These are phyloP conservation scores for Aspergillus kassunensis DNA, from an alignment of 495 filamentous ascomycete genomes.

Conservation along the genomic window DNA sequence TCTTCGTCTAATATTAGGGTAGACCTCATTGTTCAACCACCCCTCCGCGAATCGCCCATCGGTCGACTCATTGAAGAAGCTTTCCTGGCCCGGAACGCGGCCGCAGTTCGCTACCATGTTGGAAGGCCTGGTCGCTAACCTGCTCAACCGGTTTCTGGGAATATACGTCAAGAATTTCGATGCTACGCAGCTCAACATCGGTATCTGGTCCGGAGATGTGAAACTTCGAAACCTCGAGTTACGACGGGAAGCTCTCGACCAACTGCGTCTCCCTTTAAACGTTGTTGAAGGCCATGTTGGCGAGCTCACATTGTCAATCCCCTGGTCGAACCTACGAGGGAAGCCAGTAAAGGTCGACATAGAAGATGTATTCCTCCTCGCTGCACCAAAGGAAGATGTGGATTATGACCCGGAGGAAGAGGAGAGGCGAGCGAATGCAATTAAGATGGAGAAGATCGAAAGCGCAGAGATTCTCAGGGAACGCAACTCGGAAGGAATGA, in stretches of 20 bases:
- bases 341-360: slow-evolving; percentile 93
- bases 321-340: slow-evolving; percentile 92
- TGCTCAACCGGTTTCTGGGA: slow-evolving; percentile 97
- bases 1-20: neutral
- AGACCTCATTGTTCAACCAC: too few relatives aligned
- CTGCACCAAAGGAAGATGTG: slow-evolving; percentile 88
- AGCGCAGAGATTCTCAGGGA: slow-evolving; percentile 93
- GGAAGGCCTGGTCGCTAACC: slow-evolving; percentile 70
- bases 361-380: slow-evolving; percentile 92
- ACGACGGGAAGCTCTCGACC: slow-evolving; percentile 89
- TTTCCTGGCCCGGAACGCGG: slow-evolving; percentile 37
- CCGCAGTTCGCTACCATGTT: slow-evolving; percentile 51
- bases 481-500: slow-evolving; percentile 86
- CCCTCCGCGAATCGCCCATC: too few relatives aligned
- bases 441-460: slow-evolving; percentile 97
- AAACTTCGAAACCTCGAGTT: slow-evolving; percentile 88
- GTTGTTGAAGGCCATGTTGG: slow-evolving; percentile 94
- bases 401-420: slow-evolving; percentile 94
- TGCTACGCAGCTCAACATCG: slow-evolving; percentile 90
- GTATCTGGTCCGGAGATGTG: slow-evolving; percentile 97
- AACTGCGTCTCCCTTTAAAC: slow-evolving; percentile 91
- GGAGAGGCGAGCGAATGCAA: slow-evolving; percentile 67
- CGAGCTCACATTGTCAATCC: slow-evolving; percentile 82
- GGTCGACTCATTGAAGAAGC: slow-evolving; percentile 1
- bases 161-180: slow-evolving; percentile 99